Conservation (phyloP, 495 filamentous ascomycete genomes). For the Copromyces sp. region DNA sequence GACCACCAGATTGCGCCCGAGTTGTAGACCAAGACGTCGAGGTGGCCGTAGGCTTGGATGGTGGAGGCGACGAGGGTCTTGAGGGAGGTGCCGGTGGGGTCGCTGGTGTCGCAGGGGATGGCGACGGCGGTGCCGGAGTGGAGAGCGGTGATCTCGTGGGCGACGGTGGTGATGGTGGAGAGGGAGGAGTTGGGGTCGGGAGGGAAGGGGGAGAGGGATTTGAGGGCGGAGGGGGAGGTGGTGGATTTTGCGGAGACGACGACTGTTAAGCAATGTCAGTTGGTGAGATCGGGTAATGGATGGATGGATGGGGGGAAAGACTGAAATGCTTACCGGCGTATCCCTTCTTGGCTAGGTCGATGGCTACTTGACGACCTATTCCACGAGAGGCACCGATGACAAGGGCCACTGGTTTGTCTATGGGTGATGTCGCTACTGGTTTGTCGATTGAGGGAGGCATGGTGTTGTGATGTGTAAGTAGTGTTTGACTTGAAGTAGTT, state of each 20-base stretch:
- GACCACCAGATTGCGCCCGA: conserved; percentile 85
- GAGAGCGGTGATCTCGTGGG: conserved; percentile 60
- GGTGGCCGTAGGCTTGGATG: conserved; percentile 47
- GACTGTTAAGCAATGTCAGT: conserved; percentile 38
- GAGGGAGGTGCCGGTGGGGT: conserved; percentile 44
- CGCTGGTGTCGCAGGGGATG: conserved; percentile 60
- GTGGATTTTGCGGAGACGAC: conserved; percentile 73
- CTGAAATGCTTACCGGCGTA: conserved; percentile 48
- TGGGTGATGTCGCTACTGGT: neutral
- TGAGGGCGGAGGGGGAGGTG: conserved; percentile 55
- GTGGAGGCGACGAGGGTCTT: conserved; percentile 50
- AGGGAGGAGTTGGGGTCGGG: conserved; percentile 70
- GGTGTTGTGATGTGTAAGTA: neutral
- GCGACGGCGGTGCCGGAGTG: conserved; percentile 52
- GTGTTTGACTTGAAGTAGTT: neutral
- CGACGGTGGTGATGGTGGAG: conserved; percentile 79
- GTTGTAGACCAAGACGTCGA: conserved; percentile 76
- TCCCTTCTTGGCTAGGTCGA: conserved; percentile 59
- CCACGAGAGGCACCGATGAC: conserved; percentile 67
- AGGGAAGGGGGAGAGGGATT: conserved; percentile 50
- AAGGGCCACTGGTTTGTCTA: conserved; percentile 44
- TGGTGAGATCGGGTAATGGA: neutral
- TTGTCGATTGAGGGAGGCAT: neutral
- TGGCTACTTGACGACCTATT: conserved; percentile 69
- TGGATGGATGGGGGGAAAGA: neutral